Base-by-base conservation (phyloP, 2,329 filamentous ascomycete species). In the Scopulariopsis brevicaulis region DNA sequence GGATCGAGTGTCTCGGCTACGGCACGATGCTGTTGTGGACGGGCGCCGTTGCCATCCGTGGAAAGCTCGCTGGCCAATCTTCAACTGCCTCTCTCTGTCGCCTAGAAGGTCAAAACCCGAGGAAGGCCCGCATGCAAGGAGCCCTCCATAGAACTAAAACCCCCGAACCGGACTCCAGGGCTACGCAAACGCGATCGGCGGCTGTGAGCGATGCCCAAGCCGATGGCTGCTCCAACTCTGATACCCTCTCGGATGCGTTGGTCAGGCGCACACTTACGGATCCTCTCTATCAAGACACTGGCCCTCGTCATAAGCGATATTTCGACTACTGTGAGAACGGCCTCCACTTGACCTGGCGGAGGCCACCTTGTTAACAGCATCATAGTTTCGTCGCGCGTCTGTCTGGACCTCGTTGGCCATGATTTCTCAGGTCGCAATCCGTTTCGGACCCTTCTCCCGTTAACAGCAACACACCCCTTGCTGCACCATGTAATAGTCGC, bases 241-340 rank as follows among this genome's bases (percentile, higher is more conserved):
- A n/a, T n/a, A n/a, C n/a, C n/a, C n/a, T n/a, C n/a, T n/a, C n/a
- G n/a, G n/a, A 40, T 18, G 12, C 37, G 14, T 12, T 18, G 4
- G 18, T 18, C 18, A 11, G 12, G 37, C 37, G 37, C 12, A 40
- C 43, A 22, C 67, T 79, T 56, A 68, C 73, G 54, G 74, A 76
- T 62, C 74, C 73, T 54, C 60, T 75, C 35, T 74, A 70, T 60
- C 73, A 86, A 80, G 70, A 83, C 73, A 62, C 84, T 74, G 35
- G 77, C 77, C 40, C 73, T 78, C 35, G 68, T 52, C 67, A 74
- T 59, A 68, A 73, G 15, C 67, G 72, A 62, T 75, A 74, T 59
- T 66, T 75, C 54, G 69, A 69, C 54, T 75, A 75, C 61, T 75
- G 73, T 74, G 67, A 58, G 68, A 63, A 57, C 50, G 8, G 58